These are phyloP conservation scores for Aristolochia contorta DNA, from an alignment of 164 flowering plant genomes.

Conservation along the genomic window DNA sequence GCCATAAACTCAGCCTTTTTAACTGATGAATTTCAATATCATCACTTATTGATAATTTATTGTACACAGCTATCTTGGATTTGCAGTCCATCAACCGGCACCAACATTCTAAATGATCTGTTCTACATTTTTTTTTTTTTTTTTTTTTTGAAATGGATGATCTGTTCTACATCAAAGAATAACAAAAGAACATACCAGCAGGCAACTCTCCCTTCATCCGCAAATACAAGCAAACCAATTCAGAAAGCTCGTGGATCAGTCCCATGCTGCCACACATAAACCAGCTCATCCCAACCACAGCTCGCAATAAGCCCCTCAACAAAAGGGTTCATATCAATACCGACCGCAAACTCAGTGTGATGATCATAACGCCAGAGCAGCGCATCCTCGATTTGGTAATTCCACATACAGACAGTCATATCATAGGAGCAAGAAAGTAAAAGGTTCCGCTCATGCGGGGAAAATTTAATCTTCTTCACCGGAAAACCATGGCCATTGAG, in stretches of 20 bases:
- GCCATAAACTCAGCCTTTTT: no score
- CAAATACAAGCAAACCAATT: not conserved
- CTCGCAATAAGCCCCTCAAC: conserved; percentile 93
- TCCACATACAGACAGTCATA: conserved; percentile 91
- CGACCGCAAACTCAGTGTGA: conserved; percentile 90
- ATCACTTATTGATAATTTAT: no score
- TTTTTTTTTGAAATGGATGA: no score
- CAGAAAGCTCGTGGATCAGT: conserved; percentile 78
- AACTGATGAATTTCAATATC: no score
- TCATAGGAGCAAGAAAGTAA: conserved; percentile 79
- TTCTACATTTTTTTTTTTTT: no score
- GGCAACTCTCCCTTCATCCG: no score
- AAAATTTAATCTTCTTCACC: conserved; percentile 66
- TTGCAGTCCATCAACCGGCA: no score
- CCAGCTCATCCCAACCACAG: conserved; percentile 94
- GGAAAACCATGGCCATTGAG: conserved; percentile 58
- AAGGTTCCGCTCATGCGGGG: conserved; percentile 62
- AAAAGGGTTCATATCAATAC: conserved; percentile 92
- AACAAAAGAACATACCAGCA: no score
- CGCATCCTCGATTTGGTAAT: conserved; percentile 75
- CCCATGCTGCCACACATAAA: conserved; percentile 94
- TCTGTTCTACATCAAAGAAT: no score
- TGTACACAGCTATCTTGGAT: no score
- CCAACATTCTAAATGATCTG: no score
- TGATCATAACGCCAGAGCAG: conserved; percentile 83